These are phyloP conservation scores for Dothistroma septosporum DNA, from an alignment of 2,329 filamentous ascomycete species.

Conservation along the genomic window DNA sequence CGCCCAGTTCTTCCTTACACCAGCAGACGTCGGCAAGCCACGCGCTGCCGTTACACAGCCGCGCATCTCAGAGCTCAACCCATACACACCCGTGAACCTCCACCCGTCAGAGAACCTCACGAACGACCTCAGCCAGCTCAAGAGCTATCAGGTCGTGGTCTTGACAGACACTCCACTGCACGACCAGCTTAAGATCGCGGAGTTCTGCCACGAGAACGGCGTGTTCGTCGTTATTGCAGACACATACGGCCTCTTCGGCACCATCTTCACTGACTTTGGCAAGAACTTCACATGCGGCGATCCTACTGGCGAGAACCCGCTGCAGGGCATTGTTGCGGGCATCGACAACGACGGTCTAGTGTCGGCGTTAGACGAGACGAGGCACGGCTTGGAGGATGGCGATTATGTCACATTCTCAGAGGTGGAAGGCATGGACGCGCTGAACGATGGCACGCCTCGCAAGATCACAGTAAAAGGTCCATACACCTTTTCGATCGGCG, in stretches of 20 bases:
- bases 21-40: constrained; percentile 85
- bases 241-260: constrained; percentile 89
- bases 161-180: constrained; percentile 78
- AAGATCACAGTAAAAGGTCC: constrained; percentile 91
- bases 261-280: constrained; percentile 96
- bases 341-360: constrained; percentile 89
- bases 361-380: constrained; percentile 87
- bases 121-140: constrained; percentile 73
- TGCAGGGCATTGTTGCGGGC: constrained; percentile 81
- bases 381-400: constrained; percentile 92
- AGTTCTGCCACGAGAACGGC: constrained; percentile 90
- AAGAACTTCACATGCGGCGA: constrained; percentile 89
- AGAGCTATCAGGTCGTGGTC: constrained; percentile 89
- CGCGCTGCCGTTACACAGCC: constrained; percentile 83
- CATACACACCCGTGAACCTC: constrained; percentile 85
- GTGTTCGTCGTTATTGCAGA: constrained; percentile 87
- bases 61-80: constrained; percentile 88
- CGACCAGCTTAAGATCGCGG: constrained; percentile 76
- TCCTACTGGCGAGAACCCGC: constrained; percentile 80
- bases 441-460: constrained; percentile 79
- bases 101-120: constrained; percentile 63
- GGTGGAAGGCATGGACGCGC: constrained; percentile 80
- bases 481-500: constrained; percentile 95
- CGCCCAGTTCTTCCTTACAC: constrained; percentile 91
- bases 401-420: constrained; percentile 96